Percentiles rank a stretch among this genome's conserved stretches.
Evolutionary conservation across 495 filamentous ascomycete genomes (phyloP).

Genomic region (Aspergillus bertholletiae): DNA sequence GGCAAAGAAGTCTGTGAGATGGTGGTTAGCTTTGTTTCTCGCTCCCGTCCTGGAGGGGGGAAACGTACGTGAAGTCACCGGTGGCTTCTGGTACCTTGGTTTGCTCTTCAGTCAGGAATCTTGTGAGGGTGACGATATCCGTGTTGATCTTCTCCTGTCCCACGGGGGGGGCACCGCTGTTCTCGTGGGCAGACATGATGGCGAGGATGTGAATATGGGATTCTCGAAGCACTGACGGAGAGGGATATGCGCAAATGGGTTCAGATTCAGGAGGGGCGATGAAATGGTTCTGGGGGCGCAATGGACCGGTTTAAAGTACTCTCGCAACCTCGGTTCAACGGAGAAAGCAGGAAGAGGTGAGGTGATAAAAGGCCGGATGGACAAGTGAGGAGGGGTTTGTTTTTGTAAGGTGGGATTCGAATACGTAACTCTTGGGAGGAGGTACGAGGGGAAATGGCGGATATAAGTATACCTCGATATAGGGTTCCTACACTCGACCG

Average conservation of each 20-base stretch:
- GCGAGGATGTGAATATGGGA: not conserved
- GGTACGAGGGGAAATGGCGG: too few species aligned
- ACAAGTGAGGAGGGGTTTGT: not conserved
- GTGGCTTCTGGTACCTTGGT: constrained; percentile 89
- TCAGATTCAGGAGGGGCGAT: constrained; percentile 2
- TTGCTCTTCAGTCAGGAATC: constrained; percentile 96
- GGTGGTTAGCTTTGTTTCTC: too few species aligned
- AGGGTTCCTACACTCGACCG: too few species aligned
- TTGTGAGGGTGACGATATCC: constrained; percentile 89
- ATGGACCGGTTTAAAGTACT: constrained; percentile 8
- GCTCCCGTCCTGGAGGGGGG: too few species aligned
- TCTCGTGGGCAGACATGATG: constrained; percentile 38
- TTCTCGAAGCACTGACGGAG: not conserved
- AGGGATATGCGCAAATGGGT: constrained; percentile 8
- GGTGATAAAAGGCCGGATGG: not conserved
- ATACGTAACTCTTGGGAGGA: too few species aligned
- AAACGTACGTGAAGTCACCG: constrained; percentile 95
- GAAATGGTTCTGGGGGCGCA: constrained; percentile 1
- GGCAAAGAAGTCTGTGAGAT: constrained; percentile 74
- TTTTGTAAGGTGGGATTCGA: too few species aligned
- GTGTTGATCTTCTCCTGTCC: constrained; percentile 83
- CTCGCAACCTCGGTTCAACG: constrained; percentile 29
- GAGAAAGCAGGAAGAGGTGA: constrained; percentile 17
- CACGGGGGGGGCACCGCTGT: constrained; percentile 30
- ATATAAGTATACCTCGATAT: too few species aligned